Evolutionary conservation across 2,329 filamentous ascomycete species (phyloP), one percentile per base, ranked within the genome.

Genomic region (Diaporthe sp.): DNA sequence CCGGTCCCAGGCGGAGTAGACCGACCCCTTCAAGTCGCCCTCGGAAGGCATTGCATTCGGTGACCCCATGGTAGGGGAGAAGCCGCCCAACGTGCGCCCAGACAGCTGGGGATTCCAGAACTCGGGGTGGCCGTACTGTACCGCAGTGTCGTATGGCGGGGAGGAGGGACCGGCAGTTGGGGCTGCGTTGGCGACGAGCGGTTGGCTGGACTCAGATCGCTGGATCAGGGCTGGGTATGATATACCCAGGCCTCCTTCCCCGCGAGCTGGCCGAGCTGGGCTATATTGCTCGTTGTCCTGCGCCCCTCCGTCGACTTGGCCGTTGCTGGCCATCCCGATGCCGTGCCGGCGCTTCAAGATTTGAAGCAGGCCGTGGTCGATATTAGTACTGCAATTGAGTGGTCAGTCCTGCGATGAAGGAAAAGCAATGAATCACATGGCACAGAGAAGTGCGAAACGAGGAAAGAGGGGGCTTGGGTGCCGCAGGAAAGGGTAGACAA

Each of bases 1-100:
- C 34, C 62, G 67, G n/a, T 75, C 75, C 75, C 75, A 76, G 9
- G 75, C 75, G 13, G 68, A 65, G 39, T 75, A 74, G 49, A 75
- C 58, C n/a, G 75, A 75, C 6, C 49, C 51, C 49, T 58, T 58
- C 34, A 76, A n/a, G 4, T 76, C 69, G 37, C 46, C 69, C 3
- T 51, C 31, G 2, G 39, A 37, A 22, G 42, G 55, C 34, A 25
- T 28, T 5, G 28, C 42, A 34, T 39, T 61, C 12, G 51, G 51
- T 15, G 68, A 44, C 17, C 44, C 65, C 12, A 44, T 37, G 6
- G 42, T 10, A 1, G 69, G 68, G 3, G 73, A 70, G n/a, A 68
- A 59, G 7, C 71, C 55, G 8, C 44, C 46, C 25, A 69, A 6
- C 3, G 49, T 73, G 13, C 58, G 44, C 12, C 61, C 61, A 13